Base-by-base conservation (phyloP, 2,329 filamentous ascomycete genomes). In the Aspergillus sp. region DNA sequence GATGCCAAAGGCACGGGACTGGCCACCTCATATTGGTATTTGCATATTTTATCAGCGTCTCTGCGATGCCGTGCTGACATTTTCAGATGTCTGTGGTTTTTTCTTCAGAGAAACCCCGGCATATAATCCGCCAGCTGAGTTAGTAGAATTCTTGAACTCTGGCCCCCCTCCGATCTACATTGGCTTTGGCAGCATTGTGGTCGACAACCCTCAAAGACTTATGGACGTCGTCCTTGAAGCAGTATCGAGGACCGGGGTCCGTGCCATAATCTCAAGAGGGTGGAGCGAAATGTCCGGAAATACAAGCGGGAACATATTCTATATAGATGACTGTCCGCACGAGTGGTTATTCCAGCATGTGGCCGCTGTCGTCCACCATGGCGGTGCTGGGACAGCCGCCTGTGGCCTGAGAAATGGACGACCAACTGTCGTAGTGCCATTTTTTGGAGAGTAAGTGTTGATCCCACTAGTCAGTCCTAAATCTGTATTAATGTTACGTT, bases 281-380 rank as follows among this genome's bases (percentile, higher is more conserved):
- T 85, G 82, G 83, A 79, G 81, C 51, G 75, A 77, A 14, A 70
- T 82, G 17, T 76, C 73, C 40, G 75, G 73, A 8, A 68, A 70
- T 9, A 66, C 64, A 9, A 64, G 62, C 43, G 58, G 62, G 3
- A 71, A 76, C 40, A 72, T 84, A 8, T 80, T 81, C 57, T 81
- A 80, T 62, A 69, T 86, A 4, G 82, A 77, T 4, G 82, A 86
- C 59, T 81, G 78, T 53, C 84, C 83, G 1, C 82, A 85, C 53
- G 81, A 85, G 57, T 86, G 83, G 84, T 73, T 86, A 0, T 86
- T 86, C 61, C 76, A 82, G 58, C 75, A 78, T 15, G 82, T 86
- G 2, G 76, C 80, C 0, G 78, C 77, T 14, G 83, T 86, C 0
- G 76, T 86, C 0, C 84, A 87, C 58, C 83, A 87, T 52, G 84